Base-by-base conservation (phyloP, 2,329 filamentous ascomycete genomes). In the Cryphonectria naterciae region DNA sequence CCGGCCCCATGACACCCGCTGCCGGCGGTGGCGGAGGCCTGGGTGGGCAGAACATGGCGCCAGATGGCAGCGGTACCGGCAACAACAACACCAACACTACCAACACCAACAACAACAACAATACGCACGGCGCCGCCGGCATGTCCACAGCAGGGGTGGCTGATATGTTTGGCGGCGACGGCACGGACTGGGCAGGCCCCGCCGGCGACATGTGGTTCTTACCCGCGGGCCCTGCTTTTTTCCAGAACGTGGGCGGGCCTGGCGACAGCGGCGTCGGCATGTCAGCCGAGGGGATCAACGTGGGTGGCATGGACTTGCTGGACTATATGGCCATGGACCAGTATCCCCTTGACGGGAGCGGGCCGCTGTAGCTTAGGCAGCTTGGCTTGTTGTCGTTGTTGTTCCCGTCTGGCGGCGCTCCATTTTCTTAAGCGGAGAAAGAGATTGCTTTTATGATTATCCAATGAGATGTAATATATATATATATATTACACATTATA, bases 291-390 rank as follows among this genome's bases (percentile, higher is more conserved):
- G 89, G 89, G 39, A 87, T 91, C 65, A 91, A 91, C 74, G 87
- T 92, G 2, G 89, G 89, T 13, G 90, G 90, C 0, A 82, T 91
- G 43, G 90, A 92, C 76, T 77, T 92, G 75, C 83, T 92, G 19
- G 90, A 92, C 76, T 91, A 89, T 74, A 91, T 91, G 88, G 86
- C 88, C 10, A 88, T 91, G 85, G 89, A 88, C 54, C 81, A 82
- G 54, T 84, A 84, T 62, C 80, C 83, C 13, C 68, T 77, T 61
- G 74, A 77, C 43, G 75, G 75, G 32, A 63, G 70, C 22, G 67
- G 64, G 11, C 69, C 69, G 37, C 63, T 71, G 2, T 71, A 37
- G 46, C 35, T 43, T 35, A 39, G 58, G 67, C 4, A 22, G 28
- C 28, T 28, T 37, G 61, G 25, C 13, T 54, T 4, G 49, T 43